Base-by-base conservation (phyloP, 148 eudicot genomes). In the Talinum fruticosum region DNA sequence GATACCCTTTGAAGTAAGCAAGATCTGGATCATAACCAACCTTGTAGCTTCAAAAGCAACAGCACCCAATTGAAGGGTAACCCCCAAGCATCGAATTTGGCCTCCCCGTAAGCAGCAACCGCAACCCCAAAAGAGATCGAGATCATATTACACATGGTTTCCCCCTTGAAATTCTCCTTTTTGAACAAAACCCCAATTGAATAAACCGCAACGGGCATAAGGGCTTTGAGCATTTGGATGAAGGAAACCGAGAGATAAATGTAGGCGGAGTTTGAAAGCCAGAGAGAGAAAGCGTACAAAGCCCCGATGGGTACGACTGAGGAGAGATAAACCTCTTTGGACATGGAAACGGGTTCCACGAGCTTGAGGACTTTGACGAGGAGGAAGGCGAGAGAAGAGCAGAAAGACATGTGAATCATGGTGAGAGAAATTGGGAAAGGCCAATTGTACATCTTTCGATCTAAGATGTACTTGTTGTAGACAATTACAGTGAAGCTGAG, bases 81-180 rank as follows among this genome's bases (percentile, higher is more conserved):
- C 96, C 96, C 96, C 87, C 89, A 89, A 16, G 76, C 73, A 71
- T 91, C 89, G 76, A 91, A 91, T 29, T 85, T 85, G 0, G 92
- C 92, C 81, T 91, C 96, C 0, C 96, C 96, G n/a, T 87, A 91
- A 5, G 96, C 96, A 16, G 96, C 96, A 41, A 91, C 80, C 0
- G 86, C 96, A 3, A 91, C 96, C 12, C 96, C 96, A 28, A 91
- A 35, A 4, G 92, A 89, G 51, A 91, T 89, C 13, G 92, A 86
- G 18, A 91, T 5, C 96, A 91, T 87, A 61, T 91, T 91, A 0
- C 80, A 80, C 96, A 91, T 91, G 0, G 87, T 86, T 0, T 81
- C 84, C 0, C 87, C 81, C 51, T 85, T 89, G 38, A 86, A 91
- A 28, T 26, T 30, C 26, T 91, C 70, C 38, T 65, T 75, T 19